Conservation (phyloP, 2,329 filamentous ascomycete species). For the Anisogramma anomala region DNA sequence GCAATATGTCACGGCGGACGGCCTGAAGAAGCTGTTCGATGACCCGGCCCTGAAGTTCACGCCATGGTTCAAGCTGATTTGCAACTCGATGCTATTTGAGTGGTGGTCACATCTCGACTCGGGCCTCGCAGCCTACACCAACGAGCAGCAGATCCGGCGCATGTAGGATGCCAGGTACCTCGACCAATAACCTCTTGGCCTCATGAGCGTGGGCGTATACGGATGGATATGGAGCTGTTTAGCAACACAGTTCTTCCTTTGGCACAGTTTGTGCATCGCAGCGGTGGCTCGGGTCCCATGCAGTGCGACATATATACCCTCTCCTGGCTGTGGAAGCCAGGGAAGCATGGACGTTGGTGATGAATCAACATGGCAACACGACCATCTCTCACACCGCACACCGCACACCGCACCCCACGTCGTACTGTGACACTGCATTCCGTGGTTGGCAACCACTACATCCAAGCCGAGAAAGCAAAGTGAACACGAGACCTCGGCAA, state of each 20-base stretch:
- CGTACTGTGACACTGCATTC: not conserved
- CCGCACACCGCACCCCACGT: no score
- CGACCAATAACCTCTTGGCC: not conserved
- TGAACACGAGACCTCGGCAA: conserved; percentile 7
- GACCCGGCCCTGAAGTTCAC: conserved; percentile 78
- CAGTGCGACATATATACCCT: not conserved
- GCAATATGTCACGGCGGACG: conserved; percentile 70
- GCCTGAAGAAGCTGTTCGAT: conserved; percentile 75
- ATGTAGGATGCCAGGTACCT: conserved; percentile 41
- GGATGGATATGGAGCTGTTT: no score
- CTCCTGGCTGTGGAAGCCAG: conserved; percentile 1
- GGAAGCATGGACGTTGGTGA: not conserved
- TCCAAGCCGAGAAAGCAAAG: not conserved
- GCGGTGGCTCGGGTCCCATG: no score
- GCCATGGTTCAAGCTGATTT: conserved; percentile 99
- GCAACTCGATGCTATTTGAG: conserved; percentile 91
- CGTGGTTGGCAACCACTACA: no score
- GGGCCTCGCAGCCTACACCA: conserved; percentile 72
- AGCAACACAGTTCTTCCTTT: no score
- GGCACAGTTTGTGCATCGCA: no score
- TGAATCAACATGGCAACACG: no score
- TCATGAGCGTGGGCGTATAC: not conserved
- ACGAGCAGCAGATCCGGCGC: conserved; percentile 76
- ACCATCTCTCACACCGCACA: no score
- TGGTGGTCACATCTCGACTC: conserved; percentile 86